phyloP scores from a whole-genome alignment of 495 filamentous ascomycete species.

The Tuber magnatum region DNA sequence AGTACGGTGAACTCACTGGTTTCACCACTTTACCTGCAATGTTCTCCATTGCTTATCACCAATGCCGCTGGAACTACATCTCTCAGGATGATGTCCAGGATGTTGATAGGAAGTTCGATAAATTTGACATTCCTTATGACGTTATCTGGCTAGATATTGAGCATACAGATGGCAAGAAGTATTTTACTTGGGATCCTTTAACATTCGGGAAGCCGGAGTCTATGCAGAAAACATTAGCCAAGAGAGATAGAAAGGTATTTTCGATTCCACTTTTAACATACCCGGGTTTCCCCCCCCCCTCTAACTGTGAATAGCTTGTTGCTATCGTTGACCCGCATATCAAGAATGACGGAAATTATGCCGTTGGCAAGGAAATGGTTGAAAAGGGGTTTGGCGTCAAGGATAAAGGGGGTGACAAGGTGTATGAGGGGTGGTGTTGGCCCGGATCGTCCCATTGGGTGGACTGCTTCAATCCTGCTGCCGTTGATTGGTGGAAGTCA shows the following conservation, averaged over 20 bases:
- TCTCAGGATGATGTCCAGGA: slow-evolving; percentile 94
- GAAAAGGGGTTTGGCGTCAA: slow-evolving; percentile 72
- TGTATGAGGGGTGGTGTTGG: slow-evolving; percentile 98
- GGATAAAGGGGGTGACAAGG: slow-evolving; percentile 73
- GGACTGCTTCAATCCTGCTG: slow-evolving; percentile 84
- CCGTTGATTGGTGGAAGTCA: slow-evolving; percentile 76
- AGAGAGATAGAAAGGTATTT: slow-evolving; percentile 62
- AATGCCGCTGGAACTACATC: slow-evolving; percentile 98
- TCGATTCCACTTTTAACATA: not conserved
- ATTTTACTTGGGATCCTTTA: slow-evolving; percentile 91
- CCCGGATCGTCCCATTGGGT: slow-evolving; percentile 93
- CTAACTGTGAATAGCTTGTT: slow-evolving; percentile 53
- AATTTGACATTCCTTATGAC: slow-evolving; percentile 89
- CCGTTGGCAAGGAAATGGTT: slow-evolving; percentile 69
- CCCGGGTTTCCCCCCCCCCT: not conserved
- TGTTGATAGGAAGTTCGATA: slow-evolving; percentile 92
- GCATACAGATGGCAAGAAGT: slow-evolving; percentile 91
- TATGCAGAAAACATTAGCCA: slow-evolving; percentile 80
- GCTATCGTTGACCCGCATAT: slow-evolving; percentile 96
- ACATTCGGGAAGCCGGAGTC: slow-evolving; percentile 76
- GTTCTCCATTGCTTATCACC: slow-evolving; percentile 88
- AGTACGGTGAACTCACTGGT: slow-evolving; percentile 90
- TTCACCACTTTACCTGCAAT: slow-evolving; percentile 82
- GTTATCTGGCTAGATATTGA: slow-evolving; percentile 98
- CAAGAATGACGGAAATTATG: slow-evolving; percentile 77